These are phyloP conservation scores for Metroxylon sagu DNA, from an alignment of 176 grass and related monocot genomes.

Conservation along the genomic window DNA sequence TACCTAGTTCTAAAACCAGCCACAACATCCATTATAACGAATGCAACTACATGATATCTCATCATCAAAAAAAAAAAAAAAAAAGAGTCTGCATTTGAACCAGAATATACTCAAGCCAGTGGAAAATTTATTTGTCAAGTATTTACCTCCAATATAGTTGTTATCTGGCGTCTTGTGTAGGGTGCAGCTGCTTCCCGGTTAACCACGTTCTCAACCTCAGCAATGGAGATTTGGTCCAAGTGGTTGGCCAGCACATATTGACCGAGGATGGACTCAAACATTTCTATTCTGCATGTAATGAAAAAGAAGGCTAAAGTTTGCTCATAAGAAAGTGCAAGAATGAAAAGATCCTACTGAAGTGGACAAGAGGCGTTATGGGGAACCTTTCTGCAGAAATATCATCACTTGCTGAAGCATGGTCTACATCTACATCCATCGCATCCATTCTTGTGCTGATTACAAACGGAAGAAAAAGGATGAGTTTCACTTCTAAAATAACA, in stretches of 20 bases:
- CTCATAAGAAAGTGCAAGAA: too few species aligned
- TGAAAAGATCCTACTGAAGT: too few species aligned
- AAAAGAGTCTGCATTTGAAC: too few species aligned
- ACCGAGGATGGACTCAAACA: slow-evolving; percentile 60
- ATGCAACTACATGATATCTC: too few species aligned
- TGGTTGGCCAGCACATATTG: slow-evolving; percentile 81
- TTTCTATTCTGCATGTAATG: slow-evolving; percentile 44
- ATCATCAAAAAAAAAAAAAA: too few species aligned
- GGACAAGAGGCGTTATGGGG: neutral
- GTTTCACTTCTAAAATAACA: too few species aligned
- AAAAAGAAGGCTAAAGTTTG: slow-evolving; percentile 17
- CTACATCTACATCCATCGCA: slow-evolving; percentile 75
- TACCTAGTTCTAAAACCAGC: too few species aligned
- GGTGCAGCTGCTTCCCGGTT: slow-evolving; percentile 44
- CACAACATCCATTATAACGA: too few species aligned
- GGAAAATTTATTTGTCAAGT: too few species aligned
- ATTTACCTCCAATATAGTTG: slow-evolving; percentile 70
- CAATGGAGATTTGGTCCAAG: slow-evolving; percentile 63
- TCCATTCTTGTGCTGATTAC: slow-evolving; percentile 36
- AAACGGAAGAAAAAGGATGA: neutral
- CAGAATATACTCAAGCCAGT: too few species aligned
- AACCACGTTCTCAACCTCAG: slow-evolving; percentile 62
- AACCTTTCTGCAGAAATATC: slow-evolving; percentile 70
- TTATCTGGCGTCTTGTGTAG: slow-evolving; percentile 72
- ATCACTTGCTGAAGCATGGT: slow-evolving; percentile 35